A percentile compares a stretch with the other conserved stretches of the same genome.
Evolutionary conservation across 2,329 filamentous ascomycete species (phyloP).

Genomic region (Nectriaceae sp.): DNA sequence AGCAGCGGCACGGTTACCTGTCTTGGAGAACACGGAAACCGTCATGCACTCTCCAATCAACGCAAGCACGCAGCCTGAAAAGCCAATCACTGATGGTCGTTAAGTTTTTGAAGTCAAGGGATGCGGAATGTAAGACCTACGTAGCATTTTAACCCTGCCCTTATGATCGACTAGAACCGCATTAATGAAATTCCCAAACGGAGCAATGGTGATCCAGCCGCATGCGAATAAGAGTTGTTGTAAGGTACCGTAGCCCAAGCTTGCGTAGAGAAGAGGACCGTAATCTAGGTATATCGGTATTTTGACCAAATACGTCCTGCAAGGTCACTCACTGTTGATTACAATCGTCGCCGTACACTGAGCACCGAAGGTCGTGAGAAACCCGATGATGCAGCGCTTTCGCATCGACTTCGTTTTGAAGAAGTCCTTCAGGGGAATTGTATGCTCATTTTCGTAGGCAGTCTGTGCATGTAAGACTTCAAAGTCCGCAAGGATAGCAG

Average conservation of each 20-base stretch:
- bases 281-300: background rate
- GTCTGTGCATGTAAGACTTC: background rate
- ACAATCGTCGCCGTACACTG: slow-evolving; percentile 1
- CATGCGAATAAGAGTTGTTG: background rate
- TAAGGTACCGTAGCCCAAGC: background rate
- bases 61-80: background rate
- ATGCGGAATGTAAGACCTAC: background rate
- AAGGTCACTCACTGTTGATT: slow-evolving; percentile 2
- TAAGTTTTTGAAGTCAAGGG: background rate
- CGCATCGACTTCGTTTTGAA: background rate
- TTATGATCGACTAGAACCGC: background rate
- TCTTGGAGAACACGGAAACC: background rate
- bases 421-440: background rate
- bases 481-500: background rate
- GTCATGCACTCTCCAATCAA: background rate
- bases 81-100: background rate
- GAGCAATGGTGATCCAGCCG: background rate
- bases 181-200: background rate
- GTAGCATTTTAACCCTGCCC: slow-evolving; percentile 1
- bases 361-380: slow-evolving; percentile 1
- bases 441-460: background rate
- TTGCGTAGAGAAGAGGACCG: background rate
- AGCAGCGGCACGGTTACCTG: background rate
- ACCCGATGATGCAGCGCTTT: slow-evolving; percentile 3
- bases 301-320: background rate